Base-by-base conservation (phyloP, 352 stramenopile genomes). In the Phytophthora fragariae region DNA sequence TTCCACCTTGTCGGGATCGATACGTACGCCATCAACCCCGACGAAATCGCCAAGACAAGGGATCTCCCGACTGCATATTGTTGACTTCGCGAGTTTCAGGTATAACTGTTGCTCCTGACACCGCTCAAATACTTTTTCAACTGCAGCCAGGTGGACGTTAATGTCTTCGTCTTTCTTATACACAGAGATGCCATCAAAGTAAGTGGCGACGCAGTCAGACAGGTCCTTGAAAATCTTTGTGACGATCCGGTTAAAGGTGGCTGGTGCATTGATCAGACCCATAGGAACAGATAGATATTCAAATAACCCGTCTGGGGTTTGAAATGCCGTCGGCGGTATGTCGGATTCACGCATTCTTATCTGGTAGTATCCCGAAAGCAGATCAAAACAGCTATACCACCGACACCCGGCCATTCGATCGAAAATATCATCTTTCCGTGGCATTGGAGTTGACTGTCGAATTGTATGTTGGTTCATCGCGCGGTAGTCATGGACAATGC, bases 341-440 rank as follows among this genome's bases (percentile, higher is more conserved):
- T 68, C 49, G 29, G 46, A 56, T 3, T 60, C 27, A 14, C 35
- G 33, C 49, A 59, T 67, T 5, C 60, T 33, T 35, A 64, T 64
- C 8, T 55, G 63, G 11, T 63, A 64, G 15, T 59, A 65, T 2
- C 54, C 63, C 6, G 63, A 58, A 1, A 64, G 15, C 10, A 64
- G 37, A 46, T 70, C 55, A 29, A 70, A 64, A 14, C 63, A 64
- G 31, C 44, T 65, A 11, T 70, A 63, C 53, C 44, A 65, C 2
- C 61, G 24, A 46, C 52, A 59, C 12, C 11, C 35, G 44, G 12
- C 44, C 63, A 59, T 70, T 17, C 31, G 31, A 33, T 70, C 63
- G 2, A 64, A 24, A 35, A 60, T 70, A 11, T 33, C 21, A 44
- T 70, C 44, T 33, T 65, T 65, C 1, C 55, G 9, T 21, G 55